phyloP scores from a whole-genome alignment of 2,329 filamentous ascomycete genomes.

The Fusarium longipes region DNA sequence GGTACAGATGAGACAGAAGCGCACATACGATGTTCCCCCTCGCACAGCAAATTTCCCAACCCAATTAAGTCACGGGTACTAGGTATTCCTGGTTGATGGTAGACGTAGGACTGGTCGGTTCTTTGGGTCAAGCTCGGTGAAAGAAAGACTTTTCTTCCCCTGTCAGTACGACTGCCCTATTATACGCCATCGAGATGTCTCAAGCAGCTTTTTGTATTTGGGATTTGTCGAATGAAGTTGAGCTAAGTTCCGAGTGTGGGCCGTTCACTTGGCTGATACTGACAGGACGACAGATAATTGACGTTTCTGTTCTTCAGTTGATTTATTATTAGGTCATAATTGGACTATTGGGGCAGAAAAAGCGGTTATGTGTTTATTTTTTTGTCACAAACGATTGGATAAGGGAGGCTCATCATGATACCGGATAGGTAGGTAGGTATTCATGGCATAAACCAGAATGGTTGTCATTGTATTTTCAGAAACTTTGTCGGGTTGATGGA shows the following conservation, averaged over 20 bases:
- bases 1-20: neutral
- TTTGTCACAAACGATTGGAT: conserved; percentile 10
- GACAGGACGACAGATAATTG: conserved; percentile 16
- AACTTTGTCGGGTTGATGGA: neutral
- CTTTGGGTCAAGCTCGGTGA: conserved; percentile 3
- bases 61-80: neutral
- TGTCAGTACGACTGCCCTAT: neutral
- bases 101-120: conserved; percentile 4
- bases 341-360: conserved; percentile 6
- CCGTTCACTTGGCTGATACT: conserved; percentile 17
- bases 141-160: neutral
- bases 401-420: neutral
- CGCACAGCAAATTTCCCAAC: neutral
- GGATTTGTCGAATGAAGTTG: conserved; percentile 20
- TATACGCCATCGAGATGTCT: neutral
- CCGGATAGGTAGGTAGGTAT: too few relatives aligned
- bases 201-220: conserved; percentile 14
- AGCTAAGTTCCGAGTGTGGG: conserved; percentile 31
- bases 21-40: neutral
- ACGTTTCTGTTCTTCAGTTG: conserved; percentile 9
- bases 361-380: conserved; percentile 10
- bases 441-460: conserved; percentile 10
- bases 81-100: conserved; percentile 3
- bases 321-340: neutral
- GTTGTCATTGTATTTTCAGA: conserved; percentile 18